Conservation (phyloP, 1,139 yeast genomes). For the Magnusiomyces tetraspermus region DNA sequence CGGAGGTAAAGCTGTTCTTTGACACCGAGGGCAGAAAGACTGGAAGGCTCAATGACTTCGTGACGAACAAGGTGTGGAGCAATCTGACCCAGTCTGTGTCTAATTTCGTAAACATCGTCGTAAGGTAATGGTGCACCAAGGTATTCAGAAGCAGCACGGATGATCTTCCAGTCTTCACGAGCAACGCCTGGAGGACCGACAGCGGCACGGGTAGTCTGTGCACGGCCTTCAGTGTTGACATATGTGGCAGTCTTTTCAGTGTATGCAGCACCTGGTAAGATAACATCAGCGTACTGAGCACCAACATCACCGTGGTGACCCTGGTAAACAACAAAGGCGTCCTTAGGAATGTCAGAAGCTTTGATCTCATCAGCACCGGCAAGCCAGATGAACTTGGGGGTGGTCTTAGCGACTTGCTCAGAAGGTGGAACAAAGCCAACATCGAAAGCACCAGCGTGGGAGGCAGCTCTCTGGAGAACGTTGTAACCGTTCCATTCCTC, state of each 20-base stretch:
- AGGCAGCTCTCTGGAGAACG: slow-evolving; percentile 76
- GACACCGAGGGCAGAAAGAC: slow-evolving; percentile 52
- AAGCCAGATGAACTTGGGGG: slow-evolving; percentile 70
- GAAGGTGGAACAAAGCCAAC: slow-evolving; percentile 62
- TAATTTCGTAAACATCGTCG: slow-evolving; percentile 61
- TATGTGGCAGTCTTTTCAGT: slow-evolving; percentile 84
- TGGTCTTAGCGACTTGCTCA: slow-evolving; percentile 39
- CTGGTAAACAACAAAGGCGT: slow-evolving; percentile 82
- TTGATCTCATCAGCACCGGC: slow-evolving; percentile 78
- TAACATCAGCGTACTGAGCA: slow-evolving; percentile 81
- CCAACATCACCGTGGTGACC: slow-evolving; percentile 92
- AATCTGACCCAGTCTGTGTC: slow-evolving; percentile 62
- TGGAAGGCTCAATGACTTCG: slow-evolving; percentile 61
- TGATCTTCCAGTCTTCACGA: slow-evolving; percentile 86
- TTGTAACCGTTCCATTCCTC: slow-evolving; percentile 78
- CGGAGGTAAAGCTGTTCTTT: slow-evolving; percentile 35
- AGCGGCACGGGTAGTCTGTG: slow-evolving; percentile 79
- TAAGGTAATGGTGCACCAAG: slow-evolving; percentile 65
- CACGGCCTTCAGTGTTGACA: slow-evolving; percentile 86
- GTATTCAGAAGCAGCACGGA: slow-evolving; percentile 77
- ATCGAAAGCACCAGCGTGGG: slow-evolving; percentile 80
- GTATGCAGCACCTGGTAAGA: slow-evolving; percentile 82
- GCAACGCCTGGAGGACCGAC: slow-evolving; percentile 88
- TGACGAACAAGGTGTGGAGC: slow-evolving; percentile 77
- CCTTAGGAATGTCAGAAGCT: slow-evolving; percentile 63